These are phyloP conservation scores for Fusarium buxicola DNA, from an alignment of 2,329 filamentous ascomycete species.

Conservation along the genomic window DNA sequence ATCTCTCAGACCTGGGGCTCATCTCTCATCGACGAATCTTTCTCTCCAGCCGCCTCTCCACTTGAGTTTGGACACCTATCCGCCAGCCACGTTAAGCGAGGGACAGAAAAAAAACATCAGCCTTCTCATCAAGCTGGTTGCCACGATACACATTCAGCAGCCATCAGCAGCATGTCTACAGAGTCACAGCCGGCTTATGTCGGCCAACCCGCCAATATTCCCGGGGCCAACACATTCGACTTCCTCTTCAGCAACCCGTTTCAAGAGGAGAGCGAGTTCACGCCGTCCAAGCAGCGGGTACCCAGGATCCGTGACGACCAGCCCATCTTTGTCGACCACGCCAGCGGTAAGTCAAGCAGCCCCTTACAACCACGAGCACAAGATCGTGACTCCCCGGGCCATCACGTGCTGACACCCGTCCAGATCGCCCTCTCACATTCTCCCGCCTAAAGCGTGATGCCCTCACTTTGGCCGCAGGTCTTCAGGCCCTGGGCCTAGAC, in stretches of 20 bases:
- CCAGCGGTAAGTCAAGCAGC: slow-evolving; percentile 49
- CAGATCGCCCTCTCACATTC: slow-evolving; percentile 53
- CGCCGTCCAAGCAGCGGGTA: slow-evolving; percentile 47
- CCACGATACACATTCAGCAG: neutral
- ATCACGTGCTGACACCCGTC: slow-evolving; percentile 5
- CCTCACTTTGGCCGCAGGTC: slow-evolving; percentile 51
- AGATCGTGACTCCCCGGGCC: neutral
- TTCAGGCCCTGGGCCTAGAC: slow-evolving; percentile 52
- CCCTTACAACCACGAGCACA: neutral
- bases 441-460: slow-evolving; percentile 51
- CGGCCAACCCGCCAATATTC: slow-evolving; percentile 32
- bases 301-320: slow-evolving; percentile 48
- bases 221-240: slow-evolving; percentile 50
- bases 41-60: slow-evolving; percentile 6
- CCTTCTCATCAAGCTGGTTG: too few species aligned
- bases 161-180: slow-evolving; percentile 32
- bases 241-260: slow-evolving; percentile 55
- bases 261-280: slow-evolving; percentile 44
- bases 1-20: too few species aligned
- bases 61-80: too few species aligned
- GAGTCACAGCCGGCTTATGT: slow-evolving; percentile 30
- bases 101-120: slow-evolving; percentile 6
- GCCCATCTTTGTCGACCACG: slow-evolving; percentile 56
- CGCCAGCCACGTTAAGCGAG: slow-evolving; percentile 19
- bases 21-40: too few species aligned